Conservation (phyloP, 768 basidiomycete genomes). For the Tulasnella sp. region DNA sequence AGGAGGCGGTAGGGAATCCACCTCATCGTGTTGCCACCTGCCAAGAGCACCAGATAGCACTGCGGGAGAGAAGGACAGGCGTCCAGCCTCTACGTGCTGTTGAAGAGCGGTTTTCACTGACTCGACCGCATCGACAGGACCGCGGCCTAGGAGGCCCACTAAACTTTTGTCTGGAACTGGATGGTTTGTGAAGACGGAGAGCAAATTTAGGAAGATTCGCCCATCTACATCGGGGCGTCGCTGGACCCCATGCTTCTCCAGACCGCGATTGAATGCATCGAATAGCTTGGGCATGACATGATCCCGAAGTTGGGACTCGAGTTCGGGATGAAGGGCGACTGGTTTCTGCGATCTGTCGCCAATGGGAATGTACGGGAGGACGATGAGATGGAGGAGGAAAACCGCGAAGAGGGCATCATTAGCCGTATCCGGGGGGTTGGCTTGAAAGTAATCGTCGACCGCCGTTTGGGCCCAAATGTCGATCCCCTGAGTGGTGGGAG, state of each 20-base stretch:
- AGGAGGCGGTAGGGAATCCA: background rate
- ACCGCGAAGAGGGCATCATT: slow-evolving; percentile 20
- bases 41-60: background rate
- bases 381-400: slow-evolving; percentile 36
- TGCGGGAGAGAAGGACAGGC: background rate
- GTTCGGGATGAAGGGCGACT: slow-evolving; percentile 27
- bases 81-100: background rate
- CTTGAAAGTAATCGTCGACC: background rate
- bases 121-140: background rate
- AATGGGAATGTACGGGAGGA: slow-evolving; percentile 32
- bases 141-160: slow-evolving; percentile 29
- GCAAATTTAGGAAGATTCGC: slow-evolving; percentile 42
- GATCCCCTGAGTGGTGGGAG: background rate
- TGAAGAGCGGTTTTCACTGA: background rate
- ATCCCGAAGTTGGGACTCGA: slow-evolving; percentile 32
- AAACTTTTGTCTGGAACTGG: slow-evolving; percentile 23
- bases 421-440: slow-evolving; percentile 27
- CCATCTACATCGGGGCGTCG: slow-evolving; percentile 39
- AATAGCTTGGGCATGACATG: slow-evolving; percentile 40
- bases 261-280: slow-evolving; percentile 29
- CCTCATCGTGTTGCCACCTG: background rate
- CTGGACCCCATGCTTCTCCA: slow-evolving; percentile 33
- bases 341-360: slow-evolving; percentile 23
- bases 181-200: slow-evolving; percentile 29
- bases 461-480: background rate